Percentiles rank a stretch among this genome's conserved stretches.
Evolutionary conservation across 2,329 filamentous ascomycete genomes (phyloP).

Genomic region (Cytospora piceicola): DNA sequence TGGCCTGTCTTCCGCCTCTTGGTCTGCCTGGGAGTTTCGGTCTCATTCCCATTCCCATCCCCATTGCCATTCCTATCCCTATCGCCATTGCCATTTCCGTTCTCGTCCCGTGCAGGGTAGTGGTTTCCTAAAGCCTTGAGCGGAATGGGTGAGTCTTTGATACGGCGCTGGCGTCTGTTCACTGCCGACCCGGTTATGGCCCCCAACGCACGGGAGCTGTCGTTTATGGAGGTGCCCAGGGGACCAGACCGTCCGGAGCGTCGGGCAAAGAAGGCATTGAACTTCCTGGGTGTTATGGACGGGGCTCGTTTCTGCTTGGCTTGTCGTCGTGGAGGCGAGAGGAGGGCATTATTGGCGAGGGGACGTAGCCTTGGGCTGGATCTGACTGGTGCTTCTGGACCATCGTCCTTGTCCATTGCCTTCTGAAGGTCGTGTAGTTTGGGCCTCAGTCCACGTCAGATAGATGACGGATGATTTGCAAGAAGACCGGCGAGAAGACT

Average conservation of each 20-base stretch:
- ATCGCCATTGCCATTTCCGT: slow-evolving; percentile 8
- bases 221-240: slow-evolving; percentile 21
- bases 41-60: neutral
- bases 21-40: slow-evolving; percentile 31
- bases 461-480: neutral
- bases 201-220: slow-evolving; percentile 28
- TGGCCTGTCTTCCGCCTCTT: slow-evolving; percentile 47
- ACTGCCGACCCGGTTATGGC: slow-evolving; percentile 44
- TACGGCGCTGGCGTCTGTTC: slow-evolving; percentile 45
- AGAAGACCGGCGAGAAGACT: neutral
- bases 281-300: slow-evolving; percentile 59
- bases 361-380: slow-evolving; percentile 25
- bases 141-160: slow-evolving; percentile 42
- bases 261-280: slow-evolving; percentile 58
- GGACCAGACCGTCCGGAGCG: slow-evolving; percentile 39
- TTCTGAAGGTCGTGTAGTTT: neutral
- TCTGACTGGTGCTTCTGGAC: slow-evolving; percentile 18
- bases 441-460: neutral
- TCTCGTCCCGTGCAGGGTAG: slow-evolving; percentile 21
- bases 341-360: slow-evolving; percentile 33
- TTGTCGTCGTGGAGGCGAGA: slow-evolving; percentile 36
- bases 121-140: slow-evolving; percentile 37
- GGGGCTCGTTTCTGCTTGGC: slow-evolving; percentile 53
- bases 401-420: slow-evolving; percentile 33
- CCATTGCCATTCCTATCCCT: slow-evolving; percentile 1